phyloP scores from a whole-genome alignment of 2,329 filamentous ascomycete species.

The Claviceps capensis region DNA sequence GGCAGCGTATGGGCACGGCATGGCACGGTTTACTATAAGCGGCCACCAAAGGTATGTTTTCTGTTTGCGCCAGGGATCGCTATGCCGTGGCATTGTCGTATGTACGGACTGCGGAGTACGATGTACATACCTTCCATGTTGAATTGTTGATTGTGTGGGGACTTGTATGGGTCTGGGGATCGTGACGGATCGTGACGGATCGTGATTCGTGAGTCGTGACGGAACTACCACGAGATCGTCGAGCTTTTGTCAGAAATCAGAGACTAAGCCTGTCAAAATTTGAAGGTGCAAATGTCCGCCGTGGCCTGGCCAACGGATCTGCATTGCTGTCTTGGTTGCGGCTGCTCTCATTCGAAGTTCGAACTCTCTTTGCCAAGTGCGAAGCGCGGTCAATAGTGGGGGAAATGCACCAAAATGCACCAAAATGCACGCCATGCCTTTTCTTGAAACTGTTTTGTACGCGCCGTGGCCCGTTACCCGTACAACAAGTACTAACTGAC shows the following conservation, averaged over 20 bases:
- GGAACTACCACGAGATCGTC: background rate
- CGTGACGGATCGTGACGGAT: background rate
- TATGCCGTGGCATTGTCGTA: background rate
- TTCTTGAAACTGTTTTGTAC: no score
- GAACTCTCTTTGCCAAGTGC: no score
- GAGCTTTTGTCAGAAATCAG: background rate
- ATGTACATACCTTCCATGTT: background rate
- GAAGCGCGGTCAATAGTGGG: no score
- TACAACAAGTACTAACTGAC: background rate
- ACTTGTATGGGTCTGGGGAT: background rate
- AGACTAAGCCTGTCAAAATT: no score
- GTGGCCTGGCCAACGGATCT: no score
- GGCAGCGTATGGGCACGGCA: background rate
- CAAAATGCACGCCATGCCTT: no score
- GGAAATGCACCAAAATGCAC: no score
- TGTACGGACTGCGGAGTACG: background rate
- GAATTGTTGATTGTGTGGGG: background rate
- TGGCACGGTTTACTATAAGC: background rate
- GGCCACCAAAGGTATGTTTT: background rate
- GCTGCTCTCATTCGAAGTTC: no score
- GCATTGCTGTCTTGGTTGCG: no score
- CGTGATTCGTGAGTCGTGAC: background rate
- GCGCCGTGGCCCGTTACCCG: no score
- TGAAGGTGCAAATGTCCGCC: no score
- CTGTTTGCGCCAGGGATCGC: background rate